Conservation (phyloP, 2,329 filamentous ascomycete genomes). For the Aureobasidium sp. region DNA sequence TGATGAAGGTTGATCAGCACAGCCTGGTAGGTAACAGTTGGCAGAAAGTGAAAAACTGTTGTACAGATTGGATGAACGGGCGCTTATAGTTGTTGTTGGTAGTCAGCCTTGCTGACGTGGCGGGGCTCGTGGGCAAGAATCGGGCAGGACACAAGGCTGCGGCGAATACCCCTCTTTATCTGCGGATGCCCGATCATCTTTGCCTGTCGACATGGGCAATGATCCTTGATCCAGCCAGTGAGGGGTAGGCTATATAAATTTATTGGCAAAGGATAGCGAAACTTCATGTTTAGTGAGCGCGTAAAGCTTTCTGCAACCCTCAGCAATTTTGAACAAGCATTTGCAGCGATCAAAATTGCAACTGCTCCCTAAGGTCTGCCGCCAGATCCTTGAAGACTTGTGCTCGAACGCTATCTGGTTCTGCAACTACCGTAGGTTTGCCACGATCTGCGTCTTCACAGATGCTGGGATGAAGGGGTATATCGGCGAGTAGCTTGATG, state of each 20-base stretch:
- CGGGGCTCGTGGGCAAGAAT: background rate
- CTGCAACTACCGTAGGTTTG: slow-evolving; percentile 81
- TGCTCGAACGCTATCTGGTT: slow-evolving; percentile 67
- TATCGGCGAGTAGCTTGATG: slow-evolving; percentile 77
- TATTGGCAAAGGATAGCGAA: background rate
- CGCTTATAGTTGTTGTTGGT: background rate
- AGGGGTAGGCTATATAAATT: background rate
- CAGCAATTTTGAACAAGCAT: background rate
- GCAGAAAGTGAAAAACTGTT: too few species aligned
- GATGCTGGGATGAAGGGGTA: slow-evolving; percentile 79
- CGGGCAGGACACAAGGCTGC: background rate
- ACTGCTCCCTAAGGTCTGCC: slow-evolving; percentile 9
- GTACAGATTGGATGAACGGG: background rate
- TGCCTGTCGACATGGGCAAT: background rate
- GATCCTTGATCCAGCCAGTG: background rate
- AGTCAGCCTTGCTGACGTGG: slow-evolving; percentile 5
- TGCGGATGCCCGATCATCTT: background rate
- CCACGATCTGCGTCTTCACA: slow-evolving; percentile 82
- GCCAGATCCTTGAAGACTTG: slow-evolving; percentile 54
- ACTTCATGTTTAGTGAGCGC: background rate
- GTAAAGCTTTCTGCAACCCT: background rate
- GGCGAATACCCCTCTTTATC: background rate
- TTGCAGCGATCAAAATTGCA: slow-evolving; percentile 14
- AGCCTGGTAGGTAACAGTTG: background rate
- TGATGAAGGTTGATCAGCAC: background rate